Base-by-base conservation (phyloP, 208 protist species). In the Acanthamoeba triangularis region DNA sequence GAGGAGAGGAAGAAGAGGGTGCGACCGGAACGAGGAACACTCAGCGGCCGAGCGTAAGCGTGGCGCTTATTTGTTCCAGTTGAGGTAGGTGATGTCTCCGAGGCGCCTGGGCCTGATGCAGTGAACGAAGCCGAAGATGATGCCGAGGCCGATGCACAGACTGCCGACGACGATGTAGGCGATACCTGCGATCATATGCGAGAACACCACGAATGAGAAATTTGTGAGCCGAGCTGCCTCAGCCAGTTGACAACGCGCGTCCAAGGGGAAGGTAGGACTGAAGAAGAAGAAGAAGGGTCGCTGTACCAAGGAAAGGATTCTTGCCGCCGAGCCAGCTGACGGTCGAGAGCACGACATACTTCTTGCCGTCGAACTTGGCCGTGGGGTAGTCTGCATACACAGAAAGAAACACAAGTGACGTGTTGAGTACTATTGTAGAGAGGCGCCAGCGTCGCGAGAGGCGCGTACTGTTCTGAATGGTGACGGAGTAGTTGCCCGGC, bases 241-340 rank as follows among this genome's bases (percentile, higher is more conserved):
- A 41, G 37, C 37, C 2, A 41, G 37, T 4, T 41, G 37, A 28
- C 61, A 67, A 67, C 61, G 28, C 61, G 37, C 37, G 37, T 41
- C 2, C 37, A 41, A 41, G 37, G 3, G 37, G 2, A 41, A 41
- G 37, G 37, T 41, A 1, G 37, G 37, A 23, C 23, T 41, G 16
- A 28, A 28, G 23, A 28, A 67, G 61, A n/a, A 28, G 61, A 67
- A 67, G 23, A 67, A 28, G 61, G 28, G 28, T n/a, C 2, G 61
- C 37, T 41, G 37, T 72, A 13, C 98, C 98, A 37, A 99, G 98
- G 88, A 99, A 99, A n/a, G 90, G 95, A 96, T 99, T 99, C 44
- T 98, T 98, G 30, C 99, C 99, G 44, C 99, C 99, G 13, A 99
- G 96, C 98, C 98, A 99, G 65, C 98, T 98, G 13, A 98, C 95